Percentiles rank a stretch among this genome's conserved stretches.
phyloP scores from a whole-genome alignment of 1,284 basidiomycete species.

The Ustilago cynodontis region DNA sequence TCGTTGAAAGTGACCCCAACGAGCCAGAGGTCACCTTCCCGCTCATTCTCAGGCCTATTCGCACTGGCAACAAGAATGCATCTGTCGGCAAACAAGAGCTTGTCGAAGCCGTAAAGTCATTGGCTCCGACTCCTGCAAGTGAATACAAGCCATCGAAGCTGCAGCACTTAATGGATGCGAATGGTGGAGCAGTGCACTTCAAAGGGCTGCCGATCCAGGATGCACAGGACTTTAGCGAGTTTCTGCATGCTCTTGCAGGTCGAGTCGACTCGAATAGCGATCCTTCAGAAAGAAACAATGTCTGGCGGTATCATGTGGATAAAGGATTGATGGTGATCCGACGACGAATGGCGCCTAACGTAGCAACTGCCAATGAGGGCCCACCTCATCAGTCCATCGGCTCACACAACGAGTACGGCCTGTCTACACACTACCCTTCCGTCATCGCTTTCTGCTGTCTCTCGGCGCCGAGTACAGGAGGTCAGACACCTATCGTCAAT shows the following conservation, averaged over 20 bases:
- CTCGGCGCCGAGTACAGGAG: slow-evolving; percentile 35
- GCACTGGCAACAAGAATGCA: neutral
- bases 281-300: slow-evolving; percentile 3
- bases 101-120: slow-evolving; percentile 17
- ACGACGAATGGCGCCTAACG: slow-evolving; percentile 38
- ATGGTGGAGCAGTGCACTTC: slow-evolving; percentile 50
- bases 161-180: slow-evolving; percentile 29
- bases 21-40: slow-evolving; percentile 34
- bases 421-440: slow-evolving; percentile 47
- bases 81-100: slow-evolving; percentile 10
- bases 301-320: slow-evolving; percentile 40
- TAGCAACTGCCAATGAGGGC: slow-evolving; percentile 54
- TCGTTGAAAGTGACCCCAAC: slow-evolving; percentile 18
- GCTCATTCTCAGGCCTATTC: slow-evolving; percentile 19
- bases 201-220: slow-evolving; percentile 36
- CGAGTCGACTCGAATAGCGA: neutral
- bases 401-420: slow-evolving; percentile 54
- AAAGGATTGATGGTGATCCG: slow-evolving; percentile 56
- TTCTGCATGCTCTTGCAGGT: slow-evolving; percentile 47
- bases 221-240: slow-evolving; percentile 47
- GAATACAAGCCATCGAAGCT: slow-evolving; percentile 24
- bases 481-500: slow-evolving; percentile 53
- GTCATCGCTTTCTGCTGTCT: slow-evolving; percentile 55
- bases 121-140: slow-evolving; percentile 16
- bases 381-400: slow-evolving; percentile 50